Evolutionary conservation across 2,329 filamentous ascomycete species (phyloP), one percentile per base, ranked within the genome.

Genomic region (Alternaria longipes): DNA sequence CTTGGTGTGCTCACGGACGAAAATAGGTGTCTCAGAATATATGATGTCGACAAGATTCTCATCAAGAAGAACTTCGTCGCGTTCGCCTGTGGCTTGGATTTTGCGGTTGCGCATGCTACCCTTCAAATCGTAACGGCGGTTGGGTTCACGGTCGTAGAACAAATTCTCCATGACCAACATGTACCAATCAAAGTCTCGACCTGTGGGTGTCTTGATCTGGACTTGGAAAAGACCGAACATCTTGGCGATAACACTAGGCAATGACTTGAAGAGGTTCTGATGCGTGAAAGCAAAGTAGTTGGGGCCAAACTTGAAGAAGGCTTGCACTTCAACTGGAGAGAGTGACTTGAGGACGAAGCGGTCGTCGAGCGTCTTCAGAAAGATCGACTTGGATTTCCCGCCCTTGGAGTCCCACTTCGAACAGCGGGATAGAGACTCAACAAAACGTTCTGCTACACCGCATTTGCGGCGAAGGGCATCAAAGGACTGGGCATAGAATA

Each of bases 41-140:
- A 99, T 98, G 77, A 97, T 98, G 78, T 99, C 96, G 9, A 99
- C 95, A 86, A 99, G 95, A 80, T 99, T 99, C 76, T 99, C 96
- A 74, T 99, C 95, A 1, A 99, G 85, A 3, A 99, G 86, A 3
- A 99, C 95, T 79, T 99, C 95, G 69, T 98, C 95, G 66, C 94
- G 91, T 80, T 98, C 93, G 54, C 95, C 96, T 0, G 95, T 99
- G 28, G 91, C 93, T 75, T 98, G 90, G 46, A 98, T 97, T 77
- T 97, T 97, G 73, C 95, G 92, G 80, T 99, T 99, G 47, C 95
- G 90, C 95, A 99, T 99, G 8, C 93, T 97, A 2, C 95, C 95
- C 77, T 99, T 99, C 63, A 99, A 87, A 75, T 99, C 95, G 75
- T 99, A 84, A 12, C 83, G 80, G 2, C 95, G 89, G 30, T 92